Evolutionary conservation across 257 asterid genomes (phyloP).

Genomic region (Avicennia marina): DNA sequence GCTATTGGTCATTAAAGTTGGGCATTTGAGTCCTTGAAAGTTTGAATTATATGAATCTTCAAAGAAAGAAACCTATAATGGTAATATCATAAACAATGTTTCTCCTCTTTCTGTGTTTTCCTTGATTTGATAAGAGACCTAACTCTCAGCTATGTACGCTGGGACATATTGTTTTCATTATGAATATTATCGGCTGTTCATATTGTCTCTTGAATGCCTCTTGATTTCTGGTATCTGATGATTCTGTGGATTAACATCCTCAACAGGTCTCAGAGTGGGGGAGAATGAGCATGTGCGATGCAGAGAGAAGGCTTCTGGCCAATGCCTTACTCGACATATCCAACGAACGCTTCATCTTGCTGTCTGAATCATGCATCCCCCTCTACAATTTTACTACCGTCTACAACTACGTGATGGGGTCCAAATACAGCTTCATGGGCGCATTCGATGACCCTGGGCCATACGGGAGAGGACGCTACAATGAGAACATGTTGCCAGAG

Average conservation of each 20-base stretch:
- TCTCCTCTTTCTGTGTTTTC: too few species aligned
- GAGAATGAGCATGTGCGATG: slow-evolving; percentile 62
- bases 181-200: too few species aligned
- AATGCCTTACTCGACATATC: slow-evolving; percentile 55
- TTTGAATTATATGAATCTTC: too few species aligned
- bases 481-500: slow-evolving; percentile 46
- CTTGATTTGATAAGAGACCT: too few species aligned
- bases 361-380: slow-evolving; percentile 67
- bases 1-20: too few species aligned
- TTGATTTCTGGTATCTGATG: too few species aligned
- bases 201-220: too few species aligned
- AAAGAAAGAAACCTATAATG: too few species aligned
- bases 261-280: slow-evolving; percentile 64
- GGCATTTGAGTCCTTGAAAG: too few species aligned
- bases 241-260: neutral
- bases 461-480: slow-evolving; percentile 65
- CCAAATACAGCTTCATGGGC: slow-evolving; percentile 49
- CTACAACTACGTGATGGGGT: slow-evolving; percentile 37
- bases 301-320: slow-evolving; percentile 56
- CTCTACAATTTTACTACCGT: slow-evolving; percentile 41
- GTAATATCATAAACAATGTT: too few species aligned
- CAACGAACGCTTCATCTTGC: slow-evolving; percentile 50
- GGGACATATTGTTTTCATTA: too few species aligned
- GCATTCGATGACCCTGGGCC: slow-evolving; percentile 63
- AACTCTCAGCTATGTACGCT: too few species aligned